These are phyloP conservation scores for Plenodomus tracheiphilus DNA, from an alignment of 2,329 filamentous ascomycete species.

Conservation along the genomic window DNA sequence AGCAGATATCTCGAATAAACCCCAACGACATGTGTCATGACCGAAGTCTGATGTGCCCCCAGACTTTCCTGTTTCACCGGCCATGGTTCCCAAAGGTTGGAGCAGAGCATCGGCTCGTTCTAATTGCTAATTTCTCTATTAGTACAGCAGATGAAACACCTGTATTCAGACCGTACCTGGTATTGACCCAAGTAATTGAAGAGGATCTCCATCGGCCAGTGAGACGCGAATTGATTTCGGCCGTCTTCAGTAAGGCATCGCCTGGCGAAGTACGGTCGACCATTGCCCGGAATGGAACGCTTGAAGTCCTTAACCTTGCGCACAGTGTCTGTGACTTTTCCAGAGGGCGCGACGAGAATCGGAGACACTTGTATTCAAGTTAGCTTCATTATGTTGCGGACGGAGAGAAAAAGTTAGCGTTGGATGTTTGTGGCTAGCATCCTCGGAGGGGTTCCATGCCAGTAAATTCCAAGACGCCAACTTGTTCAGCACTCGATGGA, in stretches of 20 bases:
- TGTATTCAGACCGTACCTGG: constrained; percentile 43
- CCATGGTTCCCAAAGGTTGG: constrained; percentile 49
- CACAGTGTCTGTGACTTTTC: constrained; percentile 53
- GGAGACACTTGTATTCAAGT: constrained; percentile 42
- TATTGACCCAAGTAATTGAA: constrained; percentile 61
- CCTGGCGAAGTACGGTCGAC: constrained; percentile 52
- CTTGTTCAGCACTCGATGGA: no score
- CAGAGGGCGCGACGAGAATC: constrained; percentile 38
- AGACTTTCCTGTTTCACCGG: constrained; percentile 50
- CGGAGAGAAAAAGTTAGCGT: no score
- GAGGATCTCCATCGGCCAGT: constrained; percentile 59
- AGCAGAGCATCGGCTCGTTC: constrained; percentile 52
- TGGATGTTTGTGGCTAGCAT: no score
- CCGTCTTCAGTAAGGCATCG: constrained; percentile 36
- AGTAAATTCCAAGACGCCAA: no score
- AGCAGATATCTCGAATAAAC: constrained; percentile 57
- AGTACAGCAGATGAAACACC: constrained; percentile 4
- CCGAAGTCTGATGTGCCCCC: constrained; percentile 53
- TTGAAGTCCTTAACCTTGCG: constrained; percentile 60
- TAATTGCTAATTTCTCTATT: constrained; percentile 47
- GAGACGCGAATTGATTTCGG: constrained; percentile 34
- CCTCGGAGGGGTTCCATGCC: no score
- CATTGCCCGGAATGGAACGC: constrained; percentile 33
- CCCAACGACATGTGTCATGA: constrained; percentile 49
- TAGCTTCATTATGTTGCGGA: no score